Base-by-base conservation (phyloP, 1,139 yeast genomes). In the Schwanniomyces etchellsii region DNA sequence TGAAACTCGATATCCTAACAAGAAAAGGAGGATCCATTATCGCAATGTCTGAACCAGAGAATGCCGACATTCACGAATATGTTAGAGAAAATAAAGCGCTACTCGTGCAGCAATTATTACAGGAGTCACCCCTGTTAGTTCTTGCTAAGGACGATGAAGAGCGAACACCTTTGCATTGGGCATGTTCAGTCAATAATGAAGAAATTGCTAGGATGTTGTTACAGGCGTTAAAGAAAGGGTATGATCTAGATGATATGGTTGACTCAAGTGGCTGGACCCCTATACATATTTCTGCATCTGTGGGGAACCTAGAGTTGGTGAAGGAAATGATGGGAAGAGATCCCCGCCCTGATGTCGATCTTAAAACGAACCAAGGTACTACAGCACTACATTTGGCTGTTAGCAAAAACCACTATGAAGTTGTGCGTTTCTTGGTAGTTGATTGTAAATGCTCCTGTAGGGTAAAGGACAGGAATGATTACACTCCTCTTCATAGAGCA, bases 231-330 rank as follows among this genome's bases (percentile, higher is more conserved):
- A 35, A 40, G 12, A 44, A 48, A 25, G 60, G 60, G 12, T 47
- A 72, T 20, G 93, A 85, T 41, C 51, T 85, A 10, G 91, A 86
- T 49, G 83, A 80, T 3, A 52, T 66, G 44, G 57, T 57, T 1
- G 97, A 89, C 52, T 78, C 70, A 11, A 68, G 88, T 5, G 94
- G 94, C 0, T 88, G 96, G 96, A 80, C 93, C 0, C 86, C 95
- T 1, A 50, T 86, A 17, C 96, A 89, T 55, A 79, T 89, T 30
- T 84, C 89, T 0, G 70, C 83, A 0, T 73, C 96, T 0, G 64
- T 81, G 2, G 96, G 96, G 0, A 74, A 76, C 47, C 50, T 64
- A 24, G 66, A 66, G 7, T 64, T 82, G 3, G 52, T 83, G 9
- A 63, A 69, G 20, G 34, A 43, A 29, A 45, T 67, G 20, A 52